Conservation (phyloP, 2,329 filamentous ascomycete genomes). For the Claviceps capensis region DNA sequence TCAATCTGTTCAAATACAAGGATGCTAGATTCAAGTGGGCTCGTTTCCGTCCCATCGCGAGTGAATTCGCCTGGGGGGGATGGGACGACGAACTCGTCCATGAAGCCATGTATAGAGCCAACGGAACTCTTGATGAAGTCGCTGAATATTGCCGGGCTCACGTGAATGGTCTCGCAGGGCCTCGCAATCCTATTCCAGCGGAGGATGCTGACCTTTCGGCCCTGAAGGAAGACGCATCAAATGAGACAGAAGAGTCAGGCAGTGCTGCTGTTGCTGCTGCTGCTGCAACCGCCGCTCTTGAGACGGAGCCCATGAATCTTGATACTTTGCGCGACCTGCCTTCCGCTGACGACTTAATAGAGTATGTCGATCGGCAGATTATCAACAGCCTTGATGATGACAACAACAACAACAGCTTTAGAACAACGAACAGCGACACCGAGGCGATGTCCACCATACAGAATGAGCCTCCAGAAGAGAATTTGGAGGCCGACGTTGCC, state of each 20-base stretch:
- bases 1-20: slow-evolving; percentile 30
- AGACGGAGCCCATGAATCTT: slow-evolving; percentile 25
- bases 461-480: slow-evolving; percentile 8
- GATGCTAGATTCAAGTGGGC: slow-evolving; percentile 34
- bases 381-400: not conserved
- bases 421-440: slow-evolving; percentile 5
- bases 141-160: slow-evolving; percentile 64
- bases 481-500: slow-evolving; percentile 8
- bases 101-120: slow-evolving; percentile 74
- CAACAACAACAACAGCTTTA: not conserved
- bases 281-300: slow-evolving; percentile 10
- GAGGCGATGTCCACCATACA: slow-evolving; percentile 1
- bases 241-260: slow-evolving; percentile 11
- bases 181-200: slow-evolving; percentile 53
- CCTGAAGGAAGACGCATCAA: slow-evolving; percentile 15
- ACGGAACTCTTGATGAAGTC: slow-evolving; percentile 47
- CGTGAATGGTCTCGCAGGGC: slow-evolving; percentile 39
- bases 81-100: slow-evolving; percentile 47
- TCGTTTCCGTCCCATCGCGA: slow-evolving; percentile 15
- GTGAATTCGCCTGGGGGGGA: slow-evolving; percentile 18
- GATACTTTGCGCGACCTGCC: slow-evolving; percentile 17
- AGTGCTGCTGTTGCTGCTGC: slow-evolving; percentile 8
- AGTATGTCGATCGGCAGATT: slow-evolving; percentile 3
- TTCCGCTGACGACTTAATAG: slow-evolving; percentile 2
- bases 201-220: slow-evolving; percentile 35